Conservation (phyloP, 2,329 filamentous ascomycete genomes). For the Aspergillus uvarum region DNA sequence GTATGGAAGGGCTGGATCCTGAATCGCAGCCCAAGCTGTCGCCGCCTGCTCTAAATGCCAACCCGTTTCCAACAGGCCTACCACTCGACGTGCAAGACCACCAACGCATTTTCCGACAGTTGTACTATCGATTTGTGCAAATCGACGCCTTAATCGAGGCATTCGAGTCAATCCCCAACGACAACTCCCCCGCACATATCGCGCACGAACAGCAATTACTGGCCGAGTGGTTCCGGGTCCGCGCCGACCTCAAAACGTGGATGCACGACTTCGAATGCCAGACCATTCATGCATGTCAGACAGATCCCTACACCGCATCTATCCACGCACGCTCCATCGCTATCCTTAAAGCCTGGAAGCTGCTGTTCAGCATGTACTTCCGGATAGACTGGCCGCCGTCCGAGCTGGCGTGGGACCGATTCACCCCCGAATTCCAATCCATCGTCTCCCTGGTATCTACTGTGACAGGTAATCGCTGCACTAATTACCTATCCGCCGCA, state of each 20-base stretch:
- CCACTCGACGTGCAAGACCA: not conserved
- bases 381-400: not conserved
- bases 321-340: not conserved
- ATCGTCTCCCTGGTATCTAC: not conserved
- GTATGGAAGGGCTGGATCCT: not conserved
- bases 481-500: too few relatives aligned
- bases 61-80: too few relatives aligned
- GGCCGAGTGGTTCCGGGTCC: not conserved
- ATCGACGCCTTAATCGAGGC: not conserved
- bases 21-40: not conserved
- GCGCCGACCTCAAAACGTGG: not conserved
- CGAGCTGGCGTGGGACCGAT: not conserved
- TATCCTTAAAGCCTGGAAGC: not conserved
- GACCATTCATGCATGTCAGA: not conserved
- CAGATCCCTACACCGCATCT: not conserved
- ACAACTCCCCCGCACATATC: not conserved
- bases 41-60: too few relatives aligned
- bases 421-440: not conserved
- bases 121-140: not conserved
- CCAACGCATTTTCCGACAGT: not conserved
- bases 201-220: not conserved
- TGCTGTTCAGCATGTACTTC: not conserved
- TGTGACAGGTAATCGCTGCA: not conserved
- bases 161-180: not conserved
- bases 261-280: not conserved